Base-by-base conservation (phyloP, 2,329 filamentous ascomycete species). In the Anisogramma anomala region DNA sequence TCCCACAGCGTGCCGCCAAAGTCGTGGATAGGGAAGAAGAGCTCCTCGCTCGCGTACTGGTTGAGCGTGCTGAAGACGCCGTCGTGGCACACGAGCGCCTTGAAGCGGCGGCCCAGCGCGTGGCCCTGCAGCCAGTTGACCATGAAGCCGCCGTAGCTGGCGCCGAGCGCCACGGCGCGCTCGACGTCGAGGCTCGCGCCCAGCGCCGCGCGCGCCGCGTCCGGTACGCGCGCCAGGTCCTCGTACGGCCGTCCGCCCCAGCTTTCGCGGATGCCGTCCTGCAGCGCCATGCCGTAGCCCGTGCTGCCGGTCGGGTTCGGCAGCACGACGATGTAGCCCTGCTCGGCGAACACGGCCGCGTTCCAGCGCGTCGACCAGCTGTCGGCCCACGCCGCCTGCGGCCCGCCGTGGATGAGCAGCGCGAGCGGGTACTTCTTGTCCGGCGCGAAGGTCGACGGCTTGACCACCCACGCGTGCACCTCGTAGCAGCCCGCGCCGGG, bases 41-140 rank as follows among this genome's bases (percentile, higher is more conserved):
- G 66, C 58, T 82, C 78, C 49, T 82, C 78, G 4, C 72, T 77
- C 2, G 69, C 60, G 64, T 76, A 81, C 59, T 79, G 73, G 50
- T 69, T 77, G 38, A 77, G 63, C 1, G 77, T 81, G 52, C 77
- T 82, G 60, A 88, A 91, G 40, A 88, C 81, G 35, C 87, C 87
- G 51, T 94, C 86, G 57, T 94, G 87, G 52, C 80, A 87, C 20
- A 94, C 86, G 3, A 95, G 70, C 0, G 86, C 86, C 60, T 85
- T 85, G 72, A 95, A 93, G 50, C 82, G 77, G 20, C 84, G 77
- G 15, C 86, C 87, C 0, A 95, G 71, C 1, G 76, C 71, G 48
- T 91, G 82, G 6, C 88, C 88, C 61, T 94, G 86, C 52, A 94
- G 86, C 87, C 88, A 94, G 58, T 94, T 84, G 48, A 84, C 77